These are phyloP conservation scores for Echinosophora koreensis DNA, from an alignment of 306 rosid genomes.

Conservation along the genomic window DNA sequence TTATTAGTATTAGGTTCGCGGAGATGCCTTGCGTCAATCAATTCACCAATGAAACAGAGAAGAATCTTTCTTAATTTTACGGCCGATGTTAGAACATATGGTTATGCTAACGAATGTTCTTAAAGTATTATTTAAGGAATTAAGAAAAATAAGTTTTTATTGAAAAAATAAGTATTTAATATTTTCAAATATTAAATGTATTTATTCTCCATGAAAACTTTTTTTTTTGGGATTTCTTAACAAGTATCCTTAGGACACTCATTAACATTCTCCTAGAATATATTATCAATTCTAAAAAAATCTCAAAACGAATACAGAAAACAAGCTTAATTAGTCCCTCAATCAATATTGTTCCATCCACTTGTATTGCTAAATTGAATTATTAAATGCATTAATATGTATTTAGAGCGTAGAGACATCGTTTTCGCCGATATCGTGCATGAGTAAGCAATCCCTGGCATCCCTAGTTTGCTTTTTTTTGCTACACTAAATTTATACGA, in stretches of 20 bases:
- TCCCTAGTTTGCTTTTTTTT: not conserved
- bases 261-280: too few relatives aligned
- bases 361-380: conserved; percentile 16
- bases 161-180: too few relatives aligned
- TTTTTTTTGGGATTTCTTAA: too few relatives aligned
- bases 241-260: too few relatives aligned
- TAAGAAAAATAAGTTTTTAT: too few relatives aligned
- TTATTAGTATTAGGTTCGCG: conserved; percentile 33
- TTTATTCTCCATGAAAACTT: too few relatives aligned
- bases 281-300: not conserved
- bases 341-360: conserved; percentile 30
- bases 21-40: conserved; percentile 46
- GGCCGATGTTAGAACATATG: too few relatives aligned
- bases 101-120: too few relatives aligned
- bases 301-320: conserved; percentile 15
- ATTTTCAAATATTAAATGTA: too few relatives aligned
- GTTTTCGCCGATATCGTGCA: conserved; percentile 52
- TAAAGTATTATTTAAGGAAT: too few relatives aligned
- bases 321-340: not conserved
- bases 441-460: conserved; percentile 32
- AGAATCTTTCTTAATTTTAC: conserved; percentile 54
- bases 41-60: conserved; percentile 47
- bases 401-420: conserved; percentile 31
- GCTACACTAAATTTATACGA: conserved; percentile 18
- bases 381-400: not conserved